Conservation (phyloP, 192 early-diverging fungal species). For the Mortierella hygrophila region DNA sequence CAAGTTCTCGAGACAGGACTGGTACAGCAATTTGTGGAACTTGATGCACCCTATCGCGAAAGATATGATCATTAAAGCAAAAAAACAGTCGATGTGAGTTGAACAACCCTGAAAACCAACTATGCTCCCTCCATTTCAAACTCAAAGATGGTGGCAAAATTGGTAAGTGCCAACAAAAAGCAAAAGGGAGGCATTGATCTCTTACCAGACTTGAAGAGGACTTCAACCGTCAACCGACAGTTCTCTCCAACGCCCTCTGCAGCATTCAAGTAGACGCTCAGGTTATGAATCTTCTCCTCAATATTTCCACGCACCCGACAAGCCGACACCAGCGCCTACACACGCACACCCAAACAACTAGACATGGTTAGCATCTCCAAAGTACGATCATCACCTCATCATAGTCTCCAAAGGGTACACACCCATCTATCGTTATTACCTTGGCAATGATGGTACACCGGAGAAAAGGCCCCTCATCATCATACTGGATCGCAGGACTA, state of each 20-base stretch:
- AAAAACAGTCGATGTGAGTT: background rate
- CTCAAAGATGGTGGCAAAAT: background rate
- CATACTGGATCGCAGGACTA: slow-evolving; percentile 30
- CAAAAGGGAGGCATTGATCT: background rate
- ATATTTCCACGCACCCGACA: slow-evolving; percentile 46
- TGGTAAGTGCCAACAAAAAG: background rate
- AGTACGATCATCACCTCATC: background rate
- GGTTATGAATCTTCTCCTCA: slow-evolving; percentile 42
- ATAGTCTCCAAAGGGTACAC: background rate
- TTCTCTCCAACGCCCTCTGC: slow-evolving; percentile 48
- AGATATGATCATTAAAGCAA: too few species aligned
- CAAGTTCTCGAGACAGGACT: slow-evolving; percentile 35
- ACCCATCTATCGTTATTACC: slow-evolving; percentile 2
- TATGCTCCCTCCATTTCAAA: background rate
- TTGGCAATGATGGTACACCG: slow-evolving; percentile 42
- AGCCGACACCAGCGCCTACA: slow-evolving; percentile 46
- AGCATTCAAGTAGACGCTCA: slow-evolving; percentile 35
- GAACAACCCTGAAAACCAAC: too few species aligned
- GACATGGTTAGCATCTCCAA: background rate
- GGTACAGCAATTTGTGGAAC: slow-evolving; percentile 49
- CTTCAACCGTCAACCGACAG: slow-evolving; percentile 41
- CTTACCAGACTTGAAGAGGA: slow-evolving; percentile 46
- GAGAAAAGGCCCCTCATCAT: slow-evolving; percentile 31
- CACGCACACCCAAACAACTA: background rate
- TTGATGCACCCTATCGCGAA: slow-evolving; percentile 37